Evolutionary conservation across 164 flowering plant species (phyloP), one percentile per base, ranked within the genome.

Genomic region (Dillenia suffruticosa): DNA sequence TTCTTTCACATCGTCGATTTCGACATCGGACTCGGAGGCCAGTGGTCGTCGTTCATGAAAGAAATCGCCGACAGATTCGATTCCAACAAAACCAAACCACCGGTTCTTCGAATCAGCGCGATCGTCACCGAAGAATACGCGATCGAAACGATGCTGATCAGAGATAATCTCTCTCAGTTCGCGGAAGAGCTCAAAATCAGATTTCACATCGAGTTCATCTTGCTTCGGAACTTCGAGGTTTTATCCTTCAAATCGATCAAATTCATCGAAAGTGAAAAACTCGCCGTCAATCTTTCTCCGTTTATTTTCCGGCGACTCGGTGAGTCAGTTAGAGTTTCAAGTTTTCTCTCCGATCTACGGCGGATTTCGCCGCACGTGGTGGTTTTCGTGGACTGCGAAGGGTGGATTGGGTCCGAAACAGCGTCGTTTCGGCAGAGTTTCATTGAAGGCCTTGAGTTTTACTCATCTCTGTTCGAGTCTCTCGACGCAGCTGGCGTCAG

Each of bases 21-120:
- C 70, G 96, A 92, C 16, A 83, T 92, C 70, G 93, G 92, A 0
- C 58, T 93, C n/a, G 98, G 98, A 4, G 85, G 86, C 8, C 90
- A 88, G 44, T 90, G 94, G 87, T 89, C 96, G 10, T 90, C 96
- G 6, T 75, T 90, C 71, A 78, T 93, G 83, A 79, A 76, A 58
- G 96, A 84, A 70, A 60, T 90, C 15, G 84, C 87, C 0, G 81
- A 77, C n/a, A 79, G 75, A 61, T 53, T 79, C 8, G 77, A 67
- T 17, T 57, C 66, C 1, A 52, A 75, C 1, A 73, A 67, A 9
- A 12, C 54, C 14, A 64, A 50, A 22, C 50, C 85, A 0, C 70
- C 81, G 13, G 50, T 78, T 15, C 72, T 92, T 10, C 72, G 92
- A 9, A 69, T 93, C 68, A 85, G 96, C 6, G 94, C 96, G 0